phyloP scores from a whole-genome alignment of 1,284 basidiomycete species.

The Ganoderma lucidum region DNA sequence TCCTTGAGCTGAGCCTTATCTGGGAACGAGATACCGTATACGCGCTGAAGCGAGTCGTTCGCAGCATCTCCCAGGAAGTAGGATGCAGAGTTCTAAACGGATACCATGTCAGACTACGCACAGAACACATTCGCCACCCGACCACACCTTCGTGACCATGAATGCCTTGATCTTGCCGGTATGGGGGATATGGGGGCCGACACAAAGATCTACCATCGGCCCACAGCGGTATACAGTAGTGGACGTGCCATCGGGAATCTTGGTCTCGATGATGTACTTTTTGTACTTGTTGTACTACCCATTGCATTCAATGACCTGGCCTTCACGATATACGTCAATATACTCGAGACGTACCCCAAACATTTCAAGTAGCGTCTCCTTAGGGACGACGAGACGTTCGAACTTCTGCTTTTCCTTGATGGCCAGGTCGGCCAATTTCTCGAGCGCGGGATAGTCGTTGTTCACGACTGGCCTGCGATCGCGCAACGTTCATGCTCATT shows the following conservation, averaged over 20 bases:
- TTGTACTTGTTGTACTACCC: slow-evolving; percentile 99
- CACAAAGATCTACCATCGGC: slow-evolving; percentile 97
- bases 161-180: slow-evolving; percentile 98
- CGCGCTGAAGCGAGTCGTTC: slow-evolving; percentile 96
- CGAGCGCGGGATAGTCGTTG: slow-evolving; percentile 89
- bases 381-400: slow-evolving; percentile 92
- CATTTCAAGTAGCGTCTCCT: slow-evolving; percentile 96
- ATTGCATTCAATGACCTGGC: background rate
- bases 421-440: slow-evolving; percentile 88
- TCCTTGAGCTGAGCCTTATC: slow-evolving; percentile 96
- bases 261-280: slow-evolving; percentile 93
- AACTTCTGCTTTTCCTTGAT: slow-evolving; percentile 99
- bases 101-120: slow-evolving; percentile 12
- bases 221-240: slow-evolving; percentile 99
- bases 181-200: slow-evolving; percentile 97
- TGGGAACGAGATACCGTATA: slow-evolving; percentile 99
- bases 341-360: slow-evolving; percentile 72
- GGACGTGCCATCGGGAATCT: slow-evolving; percentile 96
- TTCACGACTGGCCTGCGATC: slow-evolving; percentile 71
- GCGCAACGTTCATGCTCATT: background rate
- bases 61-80: slow-evolving; percentile 97
- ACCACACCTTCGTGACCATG: slow-evolving; percentile 87
- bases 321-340: background rate
- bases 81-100: slow-evolving; percentile 88
- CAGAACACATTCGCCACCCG: slow-evolving; percentile 8